Evolutionary conservation across 148 eudicot species (phyloP).

Genomic region (Tetragonia tetragonoides): DNA sequence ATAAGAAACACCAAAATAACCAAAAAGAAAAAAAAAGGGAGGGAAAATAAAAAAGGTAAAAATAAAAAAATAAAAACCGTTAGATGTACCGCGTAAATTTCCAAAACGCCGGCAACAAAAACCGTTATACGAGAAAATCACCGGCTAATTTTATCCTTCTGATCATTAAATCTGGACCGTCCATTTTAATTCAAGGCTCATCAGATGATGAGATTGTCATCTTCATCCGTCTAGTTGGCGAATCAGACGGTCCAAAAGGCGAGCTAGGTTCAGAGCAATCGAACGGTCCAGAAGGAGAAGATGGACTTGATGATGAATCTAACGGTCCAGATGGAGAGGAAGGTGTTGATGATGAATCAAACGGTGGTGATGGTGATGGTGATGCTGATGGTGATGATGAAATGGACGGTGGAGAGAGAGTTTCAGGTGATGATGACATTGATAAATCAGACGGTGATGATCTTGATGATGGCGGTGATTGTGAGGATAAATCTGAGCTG

Average conservation of each 20-base stretch:
- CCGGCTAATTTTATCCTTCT: not conserved
- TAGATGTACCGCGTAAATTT: conserved; percentile 33
- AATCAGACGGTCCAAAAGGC: conserved; percentile 33
- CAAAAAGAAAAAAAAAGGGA: not conserved
- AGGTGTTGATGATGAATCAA: conserved; percentile 5
- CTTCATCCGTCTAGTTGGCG: conserved; percentile 50
- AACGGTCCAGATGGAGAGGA: conserved; percentile 41
- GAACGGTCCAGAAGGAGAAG: conserved; percentile 26
- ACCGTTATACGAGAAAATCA: conserved; percentile 11
- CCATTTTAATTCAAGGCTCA: conserved; percentile 1
- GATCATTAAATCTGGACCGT: conserved; percentile 8
- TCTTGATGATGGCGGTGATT: conserved; percentile 40
- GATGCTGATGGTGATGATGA: conserved; percentile 19
- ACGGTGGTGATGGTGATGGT: conserved; percentile 10
- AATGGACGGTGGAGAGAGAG: conserved; percentile 22
- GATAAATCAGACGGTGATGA: conserved; percentile 33
- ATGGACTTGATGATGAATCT: conserved; percentile 33
- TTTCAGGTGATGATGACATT: conserved; percentile 6
- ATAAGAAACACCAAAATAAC: not conserved
- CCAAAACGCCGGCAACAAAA: conserved; percentile 25
- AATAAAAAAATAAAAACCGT: conserved; percentile 17
- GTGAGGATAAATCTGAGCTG: conserved; percentile 36
- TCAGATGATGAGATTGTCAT: conserved; percentile 24
- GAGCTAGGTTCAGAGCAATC: conserved; percentile 32
- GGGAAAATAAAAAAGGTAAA: not conserved